Percentiles rank a stretch among this genome's conserved stretches.
Evolutionary conservation across 495 filamentous ascomycete species (phyloP).

Genomic region (Clavariopsis aquatica): DNA sequence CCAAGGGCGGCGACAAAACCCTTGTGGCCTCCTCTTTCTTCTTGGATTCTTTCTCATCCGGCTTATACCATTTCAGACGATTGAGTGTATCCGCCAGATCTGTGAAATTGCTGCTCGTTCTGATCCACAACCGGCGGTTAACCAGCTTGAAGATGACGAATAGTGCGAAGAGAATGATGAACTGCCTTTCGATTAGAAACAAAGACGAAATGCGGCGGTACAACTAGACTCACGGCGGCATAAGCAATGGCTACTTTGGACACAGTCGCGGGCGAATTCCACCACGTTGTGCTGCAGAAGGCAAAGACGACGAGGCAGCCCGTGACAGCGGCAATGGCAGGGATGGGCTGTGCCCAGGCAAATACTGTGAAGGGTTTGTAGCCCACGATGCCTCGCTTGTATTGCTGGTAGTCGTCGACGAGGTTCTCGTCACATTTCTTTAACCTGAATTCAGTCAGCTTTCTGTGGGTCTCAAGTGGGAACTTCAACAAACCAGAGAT

Average conservation of each 20-base stretch:
- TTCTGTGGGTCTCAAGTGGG: neutral
- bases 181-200: too few species aligned
- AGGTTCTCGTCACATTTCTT: constrained; percentile 4
- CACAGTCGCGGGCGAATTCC: constrained; percentile 3
- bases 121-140: neutral
- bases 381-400: neutral
- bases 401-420: constrained; percentile 2
- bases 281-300: constrained; percentile 18
- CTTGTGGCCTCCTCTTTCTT: neutral
- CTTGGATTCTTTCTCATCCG: neutral
- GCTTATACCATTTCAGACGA: constrained; percentile 5
- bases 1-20: neutral
- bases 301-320: constrained; percentile 13
- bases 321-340: neutral
- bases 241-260: constrained; percentile 8
- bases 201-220: too few species aligned
- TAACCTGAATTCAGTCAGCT: neutral
- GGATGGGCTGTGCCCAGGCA: constrained; percentile 8
- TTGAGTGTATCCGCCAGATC: neutral
- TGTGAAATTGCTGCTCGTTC: constrained; percentile 1
- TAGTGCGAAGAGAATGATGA: neutral
- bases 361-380: constrained; percentile 11
- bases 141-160: constrained; percentile 12
- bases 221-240: neutral
- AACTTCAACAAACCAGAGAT: neutral